These are phyloP conservation scores for Medicago arabica DNA, from an alignment of 306 rosid genomes.

Conservation along the genomic window DNA sequence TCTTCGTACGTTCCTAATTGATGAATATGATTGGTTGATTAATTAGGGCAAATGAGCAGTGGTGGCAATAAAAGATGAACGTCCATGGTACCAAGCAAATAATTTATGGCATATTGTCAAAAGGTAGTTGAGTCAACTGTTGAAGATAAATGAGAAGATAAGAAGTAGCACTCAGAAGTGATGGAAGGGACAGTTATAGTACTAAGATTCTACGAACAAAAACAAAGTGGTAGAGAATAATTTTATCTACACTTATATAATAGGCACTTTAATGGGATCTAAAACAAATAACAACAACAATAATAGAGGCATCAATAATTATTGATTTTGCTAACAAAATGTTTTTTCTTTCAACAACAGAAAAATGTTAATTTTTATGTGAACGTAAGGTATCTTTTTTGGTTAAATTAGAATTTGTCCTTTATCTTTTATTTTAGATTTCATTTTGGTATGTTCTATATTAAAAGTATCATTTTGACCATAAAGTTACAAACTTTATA, in stretches of 20 bases:
- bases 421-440: too few species aligned
- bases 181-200: constrained; percentile 20
- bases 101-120: constrained; percentile 30
- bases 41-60: too few species aligned
- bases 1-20: neutral
- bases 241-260: constrained; percentile 32
- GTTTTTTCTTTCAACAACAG: too few species aligned
- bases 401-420: neutral
- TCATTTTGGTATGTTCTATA: neutral
- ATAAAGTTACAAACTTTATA: too few species aligned
- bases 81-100: constrained; percentile 11
- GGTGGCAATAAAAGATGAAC: too few species aligned
- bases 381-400: neutral
- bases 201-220: constrained; percentile 36
- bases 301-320: neutral
- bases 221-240: constrained; percentile 34
- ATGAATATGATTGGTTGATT: neutral
- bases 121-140: constrained; percentile 20
- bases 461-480: too few species aligned
- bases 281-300: neutral
- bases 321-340: neutral
- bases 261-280: neutral
- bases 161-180: constrained; percentile 1
- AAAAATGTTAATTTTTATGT: neutral
- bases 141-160: neutral